These are phyloP conservation scores for Penicillium janthinellum DNA, from an alignment of 2,329 filamentous ascomycete genomes.

Conservation along the genomic window DNA sequence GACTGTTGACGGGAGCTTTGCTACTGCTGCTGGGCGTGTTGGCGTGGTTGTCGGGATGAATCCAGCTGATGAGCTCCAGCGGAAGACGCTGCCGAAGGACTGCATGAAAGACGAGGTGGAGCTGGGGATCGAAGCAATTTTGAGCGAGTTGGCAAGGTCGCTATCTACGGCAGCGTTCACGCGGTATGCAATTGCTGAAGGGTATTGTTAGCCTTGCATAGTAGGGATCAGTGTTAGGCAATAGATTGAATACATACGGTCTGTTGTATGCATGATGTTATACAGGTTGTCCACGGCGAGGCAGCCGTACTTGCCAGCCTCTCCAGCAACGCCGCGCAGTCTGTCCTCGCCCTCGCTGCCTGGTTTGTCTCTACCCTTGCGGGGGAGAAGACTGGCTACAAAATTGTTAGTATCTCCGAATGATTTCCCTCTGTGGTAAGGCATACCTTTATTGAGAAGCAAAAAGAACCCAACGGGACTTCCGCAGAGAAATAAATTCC, in stretches of 20 bases:
- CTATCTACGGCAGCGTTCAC: conserved; percentile 89
- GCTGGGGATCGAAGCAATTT: conserved; percentile 76
- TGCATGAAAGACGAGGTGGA: conserved; percentile 66
- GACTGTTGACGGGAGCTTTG: conserved; percentile 68
- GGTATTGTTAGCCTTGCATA: conserved; percentile 53
- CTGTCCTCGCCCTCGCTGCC: conserved; percentile 67
- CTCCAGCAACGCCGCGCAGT: conserved; percentile 68
- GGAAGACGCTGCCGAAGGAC: conserved; percentile 64
- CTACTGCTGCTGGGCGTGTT: conserved; percentile 58
- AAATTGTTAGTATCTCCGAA: conserved; percentile 12
- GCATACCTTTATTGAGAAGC: conserved; percentile 68
- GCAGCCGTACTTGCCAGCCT: conserved; percentile 80
- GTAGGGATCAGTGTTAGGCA: neutral
- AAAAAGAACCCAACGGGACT: conserved; percentile 93
- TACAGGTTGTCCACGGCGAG: conserved; percentile 94
- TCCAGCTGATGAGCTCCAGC: conserved; percentile 53
- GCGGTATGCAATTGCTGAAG: conserved; percentile 75
- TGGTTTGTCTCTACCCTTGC: conserved; percentile 73
- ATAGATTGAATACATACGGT: conserved; percentile 47
- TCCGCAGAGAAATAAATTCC: conserved; percentile 83
- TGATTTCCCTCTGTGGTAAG: conserved; percentile 18
- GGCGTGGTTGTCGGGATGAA: conserved; percentile 67
- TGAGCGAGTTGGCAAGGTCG: conserved; percentile 74
- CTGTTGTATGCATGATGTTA: conserved; percentile 79
- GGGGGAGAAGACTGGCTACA: conserved; percentile 67